Base-by-base conservation (phyloP, 2,329 filamentous ascomycete species). In the Xylariaceae sp. region DNA sequence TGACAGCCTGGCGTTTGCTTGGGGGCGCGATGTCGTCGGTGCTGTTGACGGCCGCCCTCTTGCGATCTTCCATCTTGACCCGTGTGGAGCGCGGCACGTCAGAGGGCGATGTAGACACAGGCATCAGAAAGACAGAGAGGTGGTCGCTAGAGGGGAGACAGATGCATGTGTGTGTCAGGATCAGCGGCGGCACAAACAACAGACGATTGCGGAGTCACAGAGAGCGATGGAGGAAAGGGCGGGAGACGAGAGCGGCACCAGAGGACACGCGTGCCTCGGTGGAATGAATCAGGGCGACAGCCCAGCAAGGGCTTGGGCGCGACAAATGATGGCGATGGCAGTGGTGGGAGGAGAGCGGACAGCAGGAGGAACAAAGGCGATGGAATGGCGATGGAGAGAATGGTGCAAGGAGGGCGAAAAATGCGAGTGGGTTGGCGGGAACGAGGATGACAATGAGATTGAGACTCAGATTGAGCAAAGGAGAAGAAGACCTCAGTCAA, bases 11-110 rank as follows among this genome's bases (percentile, higher is more conserved):
- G 74, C 91, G 88, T 80, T 97, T 99, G 68, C 86, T 88, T 18
- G 93, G 92, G 61, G 93, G 93, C 60, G 88, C 89, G 67, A 89
- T 78, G 63, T 97, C 90, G 71, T 94, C 89, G 66, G 83, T 77
- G 69, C 87, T 88, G 73, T 83, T 81, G 64, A 88, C 82, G 69
- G 91, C 89, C 69, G 91, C 88, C 83, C 94, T 86, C 83, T 99
- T 99, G 83, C 94, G 90, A 80, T 97, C 94, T 82, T 99, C 94
- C 93, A 97, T 99, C 83, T 94, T 96, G 79, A 85, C 79, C 76
- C 89, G 81, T 81, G 86, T 86, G 77, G 90, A 87, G 79, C 88
- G 84, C 80, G 86, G 81, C 69, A 75, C 73, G 73, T 86, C 80
- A 74, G 84, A 82, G 71, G 81, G 80, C 64, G 83, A 81, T 76